Base-by-base conservation (phyloP, 2,329 filamentous ascomycete species). In the Thyridium curvatum region DNA sequence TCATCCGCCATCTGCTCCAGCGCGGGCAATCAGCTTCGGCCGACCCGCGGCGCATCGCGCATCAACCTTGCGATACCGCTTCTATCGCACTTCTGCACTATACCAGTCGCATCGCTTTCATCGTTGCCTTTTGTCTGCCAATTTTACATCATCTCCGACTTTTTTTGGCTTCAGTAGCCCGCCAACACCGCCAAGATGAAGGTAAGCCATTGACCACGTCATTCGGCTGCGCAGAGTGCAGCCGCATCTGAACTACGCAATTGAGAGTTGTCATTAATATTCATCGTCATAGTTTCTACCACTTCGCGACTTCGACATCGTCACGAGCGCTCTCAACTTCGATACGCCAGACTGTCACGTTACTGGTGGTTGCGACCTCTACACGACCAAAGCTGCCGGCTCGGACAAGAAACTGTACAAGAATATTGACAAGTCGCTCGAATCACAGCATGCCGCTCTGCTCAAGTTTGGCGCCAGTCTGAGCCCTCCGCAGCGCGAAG, bases 341-440 rank as follows among this genome's bases (percentile, higher is more conserved):
- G 87, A 93, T 54, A 96, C 91, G 1, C 80, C 86, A 37, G 91
- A 97, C 59, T 90, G 88, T 58, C 86, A 91, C 51, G 85, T 98
- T 44, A 84, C 89, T 18, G 93, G 93, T 52, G 86, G 87, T 48
- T 97, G 91, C 71, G 93, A 98, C 62, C 75, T 97, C 14, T 98
- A 96, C 71, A 97, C 91, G 9, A 96, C 90, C 18, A 98, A 98
- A 65, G 90, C 93, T 21, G 89, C 91, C 40, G 89, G 90, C 34
- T 83, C 84, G 46, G 93, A 98, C 61, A 96, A 96, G 76, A 97
- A 97, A 59, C 72, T 98, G 8, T 96, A 96, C 72, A 94, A 90
- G 65, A 86, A 84, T 58, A 97, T 98, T 56, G 90, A 96, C 59
- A 26, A 86, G 55, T 89, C 86, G 21, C 78, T 98, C 42, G 89